These are phyloP conservation scores for Vanrija humicola DNA, from an alignment of 1,284 basidiomycete genomes.

Conservation along the genomic window DNA sequence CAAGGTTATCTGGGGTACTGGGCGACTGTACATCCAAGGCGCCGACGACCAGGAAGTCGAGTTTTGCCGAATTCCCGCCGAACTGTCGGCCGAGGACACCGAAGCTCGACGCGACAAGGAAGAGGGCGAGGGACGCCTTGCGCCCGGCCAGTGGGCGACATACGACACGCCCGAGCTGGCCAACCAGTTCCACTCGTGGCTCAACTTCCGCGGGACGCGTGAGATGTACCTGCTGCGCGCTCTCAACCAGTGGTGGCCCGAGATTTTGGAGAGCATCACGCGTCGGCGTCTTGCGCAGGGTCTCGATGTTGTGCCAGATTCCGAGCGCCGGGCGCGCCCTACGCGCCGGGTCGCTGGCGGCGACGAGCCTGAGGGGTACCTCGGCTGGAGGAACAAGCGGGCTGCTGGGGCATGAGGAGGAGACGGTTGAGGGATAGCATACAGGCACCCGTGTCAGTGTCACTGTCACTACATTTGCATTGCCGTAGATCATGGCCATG, in stretches of 20 bases:
- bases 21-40: constrained; percentile 84
- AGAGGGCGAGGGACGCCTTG: constrained; percentile 66
- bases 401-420: no score
- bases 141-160: constrained; percentile 77
- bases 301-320: constrained; percentile 19
- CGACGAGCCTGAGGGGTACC: constrained; percentile 26
- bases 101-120: constrained; percentile 62
- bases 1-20: constrained; percentile 73
- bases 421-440: no score
- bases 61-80: constrained; percentile 52
- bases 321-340: constrained; percentile 11
- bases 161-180: constrained; percentile 84
- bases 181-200: constrained; percentile 77
- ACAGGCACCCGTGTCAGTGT: no score
- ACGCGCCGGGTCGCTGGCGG: constrained; percentile 17
- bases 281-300: constrained; percentile 29
- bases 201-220: constrained; percentile 84
- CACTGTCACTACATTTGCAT: no score
- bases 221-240: constrained; percentile 77
- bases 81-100: constrained; percentile 53
- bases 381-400: constrained; percentile 27
- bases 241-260: constrained; percentile 77
- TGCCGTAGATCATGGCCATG: no score
- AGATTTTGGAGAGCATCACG: constrained; percentile 72
- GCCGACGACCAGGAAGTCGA: constrained; percentile 74